Percentiles rank a stretch among this genome's conserved stretches.
Evolutionary conservation across 768 basidiomycete species (phyloP).

Genomic region (Boletus rubescentipes): DNA sequence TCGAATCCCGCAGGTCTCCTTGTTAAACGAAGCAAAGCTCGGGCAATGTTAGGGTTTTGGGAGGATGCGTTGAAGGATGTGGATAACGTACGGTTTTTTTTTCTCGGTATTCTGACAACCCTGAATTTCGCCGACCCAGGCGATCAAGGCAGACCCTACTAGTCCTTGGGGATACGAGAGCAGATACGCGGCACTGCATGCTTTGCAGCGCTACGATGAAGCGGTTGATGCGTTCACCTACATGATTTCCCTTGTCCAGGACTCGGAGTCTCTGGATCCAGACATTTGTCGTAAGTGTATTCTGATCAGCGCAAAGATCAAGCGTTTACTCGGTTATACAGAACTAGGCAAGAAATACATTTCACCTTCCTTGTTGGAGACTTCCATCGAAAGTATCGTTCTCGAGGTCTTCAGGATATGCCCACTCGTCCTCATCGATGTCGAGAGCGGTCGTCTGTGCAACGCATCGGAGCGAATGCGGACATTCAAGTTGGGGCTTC

Average conservation of each 20-base stretch:
- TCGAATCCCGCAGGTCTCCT: background rate
- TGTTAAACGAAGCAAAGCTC: conserved; percentile 11
- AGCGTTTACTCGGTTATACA: background rate
- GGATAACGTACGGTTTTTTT: background rate
- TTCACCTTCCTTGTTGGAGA: background rate
- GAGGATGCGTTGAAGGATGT: conserved; percentile 1
- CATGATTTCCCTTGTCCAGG: background rate
- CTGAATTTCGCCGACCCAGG: background rate
- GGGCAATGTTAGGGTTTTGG: background rate
- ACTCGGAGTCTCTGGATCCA: background rate
- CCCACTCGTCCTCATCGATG: background rate
- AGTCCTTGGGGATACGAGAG: background rate
- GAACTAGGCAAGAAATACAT: background rate
- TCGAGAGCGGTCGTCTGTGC: background rate
- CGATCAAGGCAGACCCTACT: background rate
- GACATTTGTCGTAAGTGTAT: background rate
- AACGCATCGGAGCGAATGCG: background rate
- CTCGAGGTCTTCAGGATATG: background rate
- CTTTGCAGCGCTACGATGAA: no score
- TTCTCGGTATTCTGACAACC: no score
- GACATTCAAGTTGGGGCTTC: background rate
- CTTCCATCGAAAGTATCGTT: background rate
- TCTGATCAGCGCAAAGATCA: background rate
- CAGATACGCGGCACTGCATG: background rate
- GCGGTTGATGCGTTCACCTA: background rate